A percentile compares a stretch with the other conserved stretches of the same genome.
Evolutionary conservation across 106 monocot genomes (phyloP).

Genomic region (Agapanthus africanus): DNA sequence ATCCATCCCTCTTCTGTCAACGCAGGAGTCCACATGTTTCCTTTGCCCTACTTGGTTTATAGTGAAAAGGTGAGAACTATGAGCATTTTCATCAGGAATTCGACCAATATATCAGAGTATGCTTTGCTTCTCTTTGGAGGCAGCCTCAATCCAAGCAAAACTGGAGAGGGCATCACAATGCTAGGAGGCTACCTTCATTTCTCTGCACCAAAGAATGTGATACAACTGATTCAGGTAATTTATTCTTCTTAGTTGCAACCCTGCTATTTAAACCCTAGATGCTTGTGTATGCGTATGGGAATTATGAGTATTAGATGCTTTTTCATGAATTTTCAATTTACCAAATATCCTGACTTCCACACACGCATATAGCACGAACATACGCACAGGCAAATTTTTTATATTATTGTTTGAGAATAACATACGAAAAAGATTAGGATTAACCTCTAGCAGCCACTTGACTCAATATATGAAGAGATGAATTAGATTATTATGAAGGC

Average conservation of each 20-base stretch:
- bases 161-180: constrained; percentile 85
- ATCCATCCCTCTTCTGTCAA: constrained; percentile 97
- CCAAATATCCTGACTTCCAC: too few relatives aligned
- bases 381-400: too few relatives aligned
- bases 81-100: constrained; percentile 83
- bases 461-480: neutral
- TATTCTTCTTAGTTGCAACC: neutral
- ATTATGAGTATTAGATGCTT: too few relatives aligned
- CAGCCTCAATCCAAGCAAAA: constrained; percentile 46
- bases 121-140: constrained; percentile 94
- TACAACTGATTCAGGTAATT: constrained; percentile 79
- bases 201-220: constrained; percentile 68
- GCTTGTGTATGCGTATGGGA: too few relatives aligned
- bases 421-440: neutral
- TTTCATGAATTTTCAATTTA: too few relatives aligned
- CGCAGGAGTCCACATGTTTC: constrained; percentile 66
- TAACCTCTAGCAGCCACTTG: neutral
- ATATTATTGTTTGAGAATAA: too few relatives aligned
- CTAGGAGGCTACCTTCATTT: constrained; percentile 95
- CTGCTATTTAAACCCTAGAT: neutral
- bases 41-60: constrained; percentile 90
- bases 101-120: constrained; percentile 95
- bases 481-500: too few relatives aligned
- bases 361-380: too few relatives aligned
- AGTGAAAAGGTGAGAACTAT: constrained; percentile 92